These are phyloP conservation scores for Pseudogymnoascus sp. DNA, from an alignment of 2,329 filamentous ascomycete genomes.

Conservation along the genomic window DNA sequence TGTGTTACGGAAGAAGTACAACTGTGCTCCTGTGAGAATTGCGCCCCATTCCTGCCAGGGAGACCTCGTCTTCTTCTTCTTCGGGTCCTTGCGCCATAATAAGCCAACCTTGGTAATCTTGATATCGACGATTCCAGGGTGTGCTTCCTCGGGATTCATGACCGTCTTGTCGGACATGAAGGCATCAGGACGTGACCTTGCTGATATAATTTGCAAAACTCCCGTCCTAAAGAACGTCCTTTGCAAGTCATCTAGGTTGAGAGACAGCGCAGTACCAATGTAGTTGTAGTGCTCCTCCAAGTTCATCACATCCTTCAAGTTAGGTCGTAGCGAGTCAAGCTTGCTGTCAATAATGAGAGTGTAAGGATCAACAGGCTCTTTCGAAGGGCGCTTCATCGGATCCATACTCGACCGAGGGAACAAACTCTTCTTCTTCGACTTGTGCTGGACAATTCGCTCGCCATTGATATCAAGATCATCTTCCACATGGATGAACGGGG, in stretches of 20 bases:
- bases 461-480: constrained; percentile 76
- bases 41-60: constrained; percentile 99
- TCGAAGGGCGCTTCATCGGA: constrained; percentile 53
- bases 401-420: constrained; percentile 59
- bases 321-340: constrained; percentile 72
- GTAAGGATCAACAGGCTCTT: constrained; percentile 91
- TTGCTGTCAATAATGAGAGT: constrained; percentile 87
- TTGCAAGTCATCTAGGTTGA: constrained; percentile 76
- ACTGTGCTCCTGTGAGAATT: constrained; percentile 88
- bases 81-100: constrained; percentile 86
- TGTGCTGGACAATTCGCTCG: constrained; percentile 62
- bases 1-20: constrained; percentile 94
- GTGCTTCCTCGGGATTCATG: constrained; percentile 75
- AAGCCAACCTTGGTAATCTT: constrained; percentile 94
- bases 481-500: constrained; percentile 95
- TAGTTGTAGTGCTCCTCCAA: constrained; percentile 90
- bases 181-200: constrained; percentile 84
- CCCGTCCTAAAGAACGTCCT: constrained; percentile 86
- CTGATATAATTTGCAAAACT: constrained; percentile 89
- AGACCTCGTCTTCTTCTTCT: constrained; percentile 88
- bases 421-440: constrained; percentile 54
- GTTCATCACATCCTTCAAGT: constrained; percentile 83
- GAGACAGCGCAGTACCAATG: constrained; percentile 61
- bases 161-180: constrained; percentile 86
- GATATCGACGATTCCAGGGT: constrained; percentile 91